Evolutionary conservation across 73 alveolate genomes (phyloP).

Genomic region (Diophrys sp.): DNA sequence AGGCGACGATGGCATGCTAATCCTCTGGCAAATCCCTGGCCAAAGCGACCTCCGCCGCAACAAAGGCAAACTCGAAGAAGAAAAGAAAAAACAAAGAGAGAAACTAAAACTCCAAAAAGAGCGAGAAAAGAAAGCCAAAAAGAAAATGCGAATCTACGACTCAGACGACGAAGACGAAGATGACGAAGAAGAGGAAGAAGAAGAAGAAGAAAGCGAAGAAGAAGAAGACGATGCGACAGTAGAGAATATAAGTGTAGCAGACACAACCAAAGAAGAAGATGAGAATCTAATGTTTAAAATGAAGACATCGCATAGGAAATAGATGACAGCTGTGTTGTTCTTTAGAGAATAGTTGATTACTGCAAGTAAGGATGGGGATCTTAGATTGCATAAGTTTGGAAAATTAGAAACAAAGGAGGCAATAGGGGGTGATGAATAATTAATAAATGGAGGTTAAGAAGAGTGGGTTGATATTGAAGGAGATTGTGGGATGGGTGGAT

Average conservation of each 20-base stretch:
- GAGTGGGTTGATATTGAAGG: neutral
- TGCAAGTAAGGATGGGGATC: neutral
- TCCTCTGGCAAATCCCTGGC: neutral
- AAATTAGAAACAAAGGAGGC: neutral
- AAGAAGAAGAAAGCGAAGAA: neutral
- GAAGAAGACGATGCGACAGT: neutral
- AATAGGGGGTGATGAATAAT: neutral
- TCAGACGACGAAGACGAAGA: neutral
- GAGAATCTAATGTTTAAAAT: neutral
- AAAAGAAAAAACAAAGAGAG: neutral
- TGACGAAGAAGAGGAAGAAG: neutral
- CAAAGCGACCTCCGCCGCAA: neutral
- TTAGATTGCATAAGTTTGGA: neutral
- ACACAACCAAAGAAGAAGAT: neutral
- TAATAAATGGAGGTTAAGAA: neutral
- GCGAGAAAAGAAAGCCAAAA: neutral
- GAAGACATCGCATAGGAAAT: neutral
- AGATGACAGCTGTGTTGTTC: neutral
- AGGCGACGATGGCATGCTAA: neutral
- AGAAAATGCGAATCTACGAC: neutral
- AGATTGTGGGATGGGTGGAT: too few species aligned
- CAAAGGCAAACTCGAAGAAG: neutral
- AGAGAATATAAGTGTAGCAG: neutral
- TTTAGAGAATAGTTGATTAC: neutral
- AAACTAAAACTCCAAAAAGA: neutral